Base-by-base conservation (phyloP, 352 stramenopile genomes). In the Pythium graminicola region DNA sequence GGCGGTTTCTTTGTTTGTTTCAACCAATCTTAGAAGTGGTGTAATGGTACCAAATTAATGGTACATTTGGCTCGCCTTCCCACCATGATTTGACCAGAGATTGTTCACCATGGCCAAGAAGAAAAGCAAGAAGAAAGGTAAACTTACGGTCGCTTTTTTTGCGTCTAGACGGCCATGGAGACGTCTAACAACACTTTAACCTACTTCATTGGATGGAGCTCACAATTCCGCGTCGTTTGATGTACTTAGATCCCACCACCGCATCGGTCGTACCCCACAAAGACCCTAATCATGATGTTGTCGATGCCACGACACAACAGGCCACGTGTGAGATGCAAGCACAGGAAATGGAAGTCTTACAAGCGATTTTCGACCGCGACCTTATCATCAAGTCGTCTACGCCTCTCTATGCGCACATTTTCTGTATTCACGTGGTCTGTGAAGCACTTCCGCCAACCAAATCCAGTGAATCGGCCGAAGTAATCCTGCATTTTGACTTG, bases 331-430 rank as follows among this genome's bases (percentile, higher is more conserved):
- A 85, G 61, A 60, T 92, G 35, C 81, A 94, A 52, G 54, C 62
- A 17, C 81, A 93, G 55, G 84, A 94, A 51, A 67, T 94, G 49
- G 77, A 93, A 51, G 81, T 89, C 11, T 56, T 94, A 19, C 64
- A 89, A 51, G 77, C 84, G 28, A 94, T 94, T 35, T 94, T 81
- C 39, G 84, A 88, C 67, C 65, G 56, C 7, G 84, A 94, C 38
- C 61, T 89, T 8, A 64, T 70, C 11, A 57, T 78, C 23, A 75
- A 93, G 46, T 83, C 77, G 47, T 72, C 81, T 16, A 91, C 80
- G 50, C 79, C 74, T n/a, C 55, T 92, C 48, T 92, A 89, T 60
- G 76, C 69, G 42, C 69, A 89, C 67, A 88, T 92, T 50, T 94
- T 94, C 55, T 73, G 77, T 41, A 87, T 94, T 40, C 69, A 68